Evolutionary conservation across 2,329 filamentous ascomycete genomes (phyloP).

Genomic region (Botryosphaeria dothidea): DNA sequence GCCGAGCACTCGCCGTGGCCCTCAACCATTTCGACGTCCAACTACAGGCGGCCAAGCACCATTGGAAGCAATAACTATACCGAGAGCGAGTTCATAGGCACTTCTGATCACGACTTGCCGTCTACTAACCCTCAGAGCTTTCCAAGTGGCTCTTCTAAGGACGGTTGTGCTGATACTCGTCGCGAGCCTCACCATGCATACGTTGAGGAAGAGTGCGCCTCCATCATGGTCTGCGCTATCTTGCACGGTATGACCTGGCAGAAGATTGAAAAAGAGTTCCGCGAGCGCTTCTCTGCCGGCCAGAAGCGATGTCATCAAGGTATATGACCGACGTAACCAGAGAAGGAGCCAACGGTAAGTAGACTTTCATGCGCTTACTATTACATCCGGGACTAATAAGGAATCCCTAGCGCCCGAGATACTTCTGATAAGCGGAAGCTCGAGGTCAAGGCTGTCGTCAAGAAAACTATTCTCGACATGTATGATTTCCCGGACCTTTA

Average conservation of each 20-base stretch:
- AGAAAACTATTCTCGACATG: conserved; percentile 1
- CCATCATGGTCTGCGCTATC: conserved; percentile 18
- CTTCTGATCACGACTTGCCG: background rate
- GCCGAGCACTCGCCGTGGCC: conserved; percentile 6
- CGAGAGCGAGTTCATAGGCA: background rate
- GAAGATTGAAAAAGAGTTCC: conserved; percentile 14
- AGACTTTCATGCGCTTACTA: conserved; percentile 17
- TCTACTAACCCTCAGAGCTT: background rate
- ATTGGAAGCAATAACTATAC: background rate
- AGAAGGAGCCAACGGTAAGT: conserved; percentile 4
- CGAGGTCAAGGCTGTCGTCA: conserved; percentile 12
- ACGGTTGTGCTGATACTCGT: background rate
- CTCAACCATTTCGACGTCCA: background rate
- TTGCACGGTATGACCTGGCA: conserved; percentile 15
- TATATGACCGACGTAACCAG: conserved; percentile 14
- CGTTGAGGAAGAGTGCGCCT: conserved; percentile 15
- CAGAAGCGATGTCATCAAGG: conserved; percentile 15
- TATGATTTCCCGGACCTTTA: conserved; percentile 12
- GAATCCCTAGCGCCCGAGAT: conserved; percentile 15
- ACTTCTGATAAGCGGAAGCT: conserved; percentile 8
- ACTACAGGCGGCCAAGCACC: conserved; percentile 1
- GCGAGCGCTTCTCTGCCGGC: conserved; percentile 11
- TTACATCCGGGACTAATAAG: conserved; percentile 13
- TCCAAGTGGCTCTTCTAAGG: background rate
- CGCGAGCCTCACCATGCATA: conserved; percentile 17